Conservation (phyloP, 2,329 filamentous ascomycete species). For the Exophiala bonariae region DNA sequence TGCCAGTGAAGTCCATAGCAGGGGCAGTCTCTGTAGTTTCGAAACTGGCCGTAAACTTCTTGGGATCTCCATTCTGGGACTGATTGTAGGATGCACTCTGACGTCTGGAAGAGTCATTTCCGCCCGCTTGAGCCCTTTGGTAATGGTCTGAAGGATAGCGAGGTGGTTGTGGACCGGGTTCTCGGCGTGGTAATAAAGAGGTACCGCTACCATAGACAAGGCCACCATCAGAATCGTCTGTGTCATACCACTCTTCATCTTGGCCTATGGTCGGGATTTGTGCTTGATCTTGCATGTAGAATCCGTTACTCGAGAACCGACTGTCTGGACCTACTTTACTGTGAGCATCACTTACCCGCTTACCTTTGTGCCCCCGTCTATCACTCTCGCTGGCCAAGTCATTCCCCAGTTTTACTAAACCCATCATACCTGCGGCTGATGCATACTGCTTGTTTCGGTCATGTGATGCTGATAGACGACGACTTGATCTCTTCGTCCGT, state of each 20-base stretch:
- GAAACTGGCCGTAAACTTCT: too few species aligned
- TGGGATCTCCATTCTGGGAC: too few species aligned
- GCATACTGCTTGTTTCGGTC: constrained; percentile 31
- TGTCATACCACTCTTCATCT: constrained; percentile 61
- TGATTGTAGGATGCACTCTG: too few species aligned
- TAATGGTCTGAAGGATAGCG: constrained; percentile 26
- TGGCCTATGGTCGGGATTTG: constrained; percentile 34
- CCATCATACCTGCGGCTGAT: constrained; percentile 49
- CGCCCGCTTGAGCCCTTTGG: constrained; percentile 24
- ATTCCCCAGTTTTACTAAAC: constrained; percentile 48
- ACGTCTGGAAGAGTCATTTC: too few species aligned
- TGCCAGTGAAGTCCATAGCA: too few species aligned
- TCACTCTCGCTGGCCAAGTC: constrained; percentile 43
- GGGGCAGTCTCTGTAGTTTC: neutral
- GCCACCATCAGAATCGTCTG: constrained; percentile 56
- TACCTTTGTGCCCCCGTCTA: constrained; percentile 23
- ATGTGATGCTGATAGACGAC: constrained; percentile 23
- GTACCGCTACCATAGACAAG: constrained; percentile 60
- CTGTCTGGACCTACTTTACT: constrained; percentile 13
- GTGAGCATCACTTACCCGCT: constrained; percentile 20
- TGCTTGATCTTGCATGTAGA: constrained; percentile 15
- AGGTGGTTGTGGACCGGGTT: constrained; percentile 49
- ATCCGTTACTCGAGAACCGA: constrained; percentile 2
- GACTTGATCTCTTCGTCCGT: constrained; percentile 34
- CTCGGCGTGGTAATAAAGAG: constrained; percentile 45